phyloP scores from a whole-genome alignment of 202 grass and related monocot genomes.

The Cymbopogon flexuosus region DNA sequence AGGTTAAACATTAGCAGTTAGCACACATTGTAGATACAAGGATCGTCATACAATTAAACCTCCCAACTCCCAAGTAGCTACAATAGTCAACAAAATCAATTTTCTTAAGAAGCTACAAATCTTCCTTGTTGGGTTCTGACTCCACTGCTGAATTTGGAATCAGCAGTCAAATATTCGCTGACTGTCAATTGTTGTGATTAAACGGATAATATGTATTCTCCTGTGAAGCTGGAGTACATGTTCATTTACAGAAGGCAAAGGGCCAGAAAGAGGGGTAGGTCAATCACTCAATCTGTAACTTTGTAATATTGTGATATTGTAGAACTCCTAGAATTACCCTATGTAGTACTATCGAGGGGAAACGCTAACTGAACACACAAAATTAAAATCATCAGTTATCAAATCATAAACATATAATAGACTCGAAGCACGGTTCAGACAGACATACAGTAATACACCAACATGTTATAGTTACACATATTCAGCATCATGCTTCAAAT shows the following conservation, averaged over 20 bases:
- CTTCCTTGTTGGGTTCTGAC: not conserved
- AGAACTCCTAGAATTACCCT: too few relatives aligned
- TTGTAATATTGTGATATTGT: too few relatives aligned
- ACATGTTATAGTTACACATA: not conserved
- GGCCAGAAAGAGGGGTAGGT: not conserved
- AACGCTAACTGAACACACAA: too few relatives aligned
- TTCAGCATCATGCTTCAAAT: not conserved
- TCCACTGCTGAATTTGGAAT: constrained; percentile 91
- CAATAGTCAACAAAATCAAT: not conserved
- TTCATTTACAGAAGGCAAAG: constrained; percentile 28
- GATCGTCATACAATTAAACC: not conserved
- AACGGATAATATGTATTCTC: constrained; percentile 66
- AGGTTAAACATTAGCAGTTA: too few relatives aligned
- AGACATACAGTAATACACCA: not conserved
- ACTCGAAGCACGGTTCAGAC: not conserved
- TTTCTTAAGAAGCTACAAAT: too few relatives aligned
- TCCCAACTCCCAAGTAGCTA: not conserved
- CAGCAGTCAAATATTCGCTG: constrained; percentile 59
- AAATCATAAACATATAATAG: too few relatives aligned
- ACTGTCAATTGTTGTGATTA: constrained; percentile 65
- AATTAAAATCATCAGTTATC: too few relatives aligned
- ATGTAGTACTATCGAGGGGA: too few relatives aligned
- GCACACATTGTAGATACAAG: not conserved
- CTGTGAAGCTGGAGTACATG: constrained; percentile 63
- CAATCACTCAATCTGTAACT: not conserved